These are phyloP conservation scores for Pistacia vera DNA, from an alignment of 345 rosid genomes.

Conservation along the genomic window DNA sequence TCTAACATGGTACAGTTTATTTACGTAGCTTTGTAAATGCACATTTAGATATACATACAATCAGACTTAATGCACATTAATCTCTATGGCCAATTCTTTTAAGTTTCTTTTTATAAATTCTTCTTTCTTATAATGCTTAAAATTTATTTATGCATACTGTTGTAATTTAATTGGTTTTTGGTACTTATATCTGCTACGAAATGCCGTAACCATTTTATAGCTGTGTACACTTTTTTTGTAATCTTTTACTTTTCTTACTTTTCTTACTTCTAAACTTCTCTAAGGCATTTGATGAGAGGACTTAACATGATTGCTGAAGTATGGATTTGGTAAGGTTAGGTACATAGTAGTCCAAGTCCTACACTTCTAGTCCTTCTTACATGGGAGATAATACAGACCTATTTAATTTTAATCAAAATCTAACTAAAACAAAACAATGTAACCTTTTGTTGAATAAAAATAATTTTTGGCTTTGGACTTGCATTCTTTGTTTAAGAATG, in stretches of 20 bases:
- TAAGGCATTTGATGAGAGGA: neutral
- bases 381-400: neutral
- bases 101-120: neutral
- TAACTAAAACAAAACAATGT: too few relatives aligned
- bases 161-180: neutral
- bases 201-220: neutral
- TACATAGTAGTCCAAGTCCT: neutral
- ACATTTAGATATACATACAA: neutral
- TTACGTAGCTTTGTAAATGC: neutral
- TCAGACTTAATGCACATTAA: neutral
- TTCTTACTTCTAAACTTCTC: neutral
- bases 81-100: neutral
- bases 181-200: neutral
- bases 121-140: neutral
- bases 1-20: conserved; percentile 72
- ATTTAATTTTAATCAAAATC: too few relatives aligned
- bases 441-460: too few relatives aligned
- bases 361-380: neutral
- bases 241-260: neutral
- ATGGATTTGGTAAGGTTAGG: conserved; percentile 1
- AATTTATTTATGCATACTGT: neutral
- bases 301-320: neutral
- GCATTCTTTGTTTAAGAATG: neutral
- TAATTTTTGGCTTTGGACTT: neutral
- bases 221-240: neutral